Conservation (phyloP, 352 stramenopile species). For the Globisporangium ultimum region DNA sequence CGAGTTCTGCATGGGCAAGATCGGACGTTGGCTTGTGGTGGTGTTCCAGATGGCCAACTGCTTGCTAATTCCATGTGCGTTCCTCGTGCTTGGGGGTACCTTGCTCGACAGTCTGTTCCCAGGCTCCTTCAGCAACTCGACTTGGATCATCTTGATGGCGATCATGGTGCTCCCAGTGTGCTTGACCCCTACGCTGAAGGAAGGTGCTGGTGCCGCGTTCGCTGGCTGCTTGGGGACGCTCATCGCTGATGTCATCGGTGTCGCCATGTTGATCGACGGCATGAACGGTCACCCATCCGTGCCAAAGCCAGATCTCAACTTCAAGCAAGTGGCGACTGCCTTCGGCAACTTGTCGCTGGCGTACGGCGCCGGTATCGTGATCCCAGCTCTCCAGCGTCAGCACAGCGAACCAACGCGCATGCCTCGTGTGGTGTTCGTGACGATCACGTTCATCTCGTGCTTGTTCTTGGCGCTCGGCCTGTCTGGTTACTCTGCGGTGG, state of each 20-base stretch:
- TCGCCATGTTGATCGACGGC: neutral
- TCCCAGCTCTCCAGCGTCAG: constrained; percentile 23
- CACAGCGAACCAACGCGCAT: constrained; percentile 22
- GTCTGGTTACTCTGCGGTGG: constrained; percentile 38
- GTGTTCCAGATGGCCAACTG: no score
- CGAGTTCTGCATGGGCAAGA: no score
- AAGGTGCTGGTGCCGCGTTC: neutral
- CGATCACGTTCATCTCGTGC: constrained; percentile 36
- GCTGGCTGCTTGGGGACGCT: neutral
- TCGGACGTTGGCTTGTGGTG: no score
- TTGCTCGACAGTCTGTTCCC: no score
- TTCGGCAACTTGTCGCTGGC: neutral
- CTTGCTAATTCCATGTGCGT: no score
- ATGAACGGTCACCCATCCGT: neutral
- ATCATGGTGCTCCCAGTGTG: neutral
- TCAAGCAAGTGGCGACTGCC: constrained; percentile 1
- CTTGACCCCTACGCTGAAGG: neutral
- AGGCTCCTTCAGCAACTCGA: no score
- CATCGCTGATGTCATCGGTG: constrained; percentile 2
- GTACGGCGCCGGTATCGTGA: constrained; percentile 24
- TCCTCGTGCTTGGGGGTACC: no score
- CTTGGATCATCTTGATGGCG: no score
- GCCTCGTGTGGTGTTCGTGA: constrained; percentile 33
- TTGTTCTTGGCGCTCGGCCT: constrained; percentile 41
- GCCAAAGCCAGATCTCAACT: neutral